Conservation (phyloP, 768 basidiomycete genomes). For the Lactarius akahatsu region DNA sequence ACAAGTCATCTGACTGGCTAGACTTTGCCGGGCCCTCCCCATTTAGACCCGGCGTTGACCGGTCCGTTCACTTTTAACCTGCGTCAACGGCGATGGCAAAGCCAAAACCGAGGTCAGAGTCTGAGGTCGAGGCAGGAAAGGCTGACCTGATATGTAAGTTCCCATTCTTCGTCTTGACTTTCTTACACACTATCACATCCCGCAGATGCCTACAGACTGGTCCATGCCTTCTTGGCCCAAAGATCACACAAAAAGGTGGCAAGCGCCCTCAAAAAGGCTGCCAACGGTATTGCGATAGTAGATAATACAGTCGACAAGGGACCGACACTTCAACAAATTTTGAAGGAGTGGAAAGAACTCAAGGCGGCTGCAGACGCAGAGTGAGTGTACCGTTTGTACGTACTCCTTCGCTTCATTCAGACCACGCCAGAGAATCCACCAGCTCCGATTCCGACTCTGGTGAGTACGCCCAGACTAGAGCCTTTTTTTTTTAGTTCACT, state of each 20-base stretch:
- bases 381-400: slow-evolving; percentile 14
- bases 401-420: background rate
- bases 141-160: slow-evolving; percentile 15
- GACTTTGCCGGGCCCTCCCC: too few species aligned
- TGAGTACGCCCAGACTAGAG: background rate
- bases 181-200: background rate
- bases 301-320: slow-evolving; percentile 54
- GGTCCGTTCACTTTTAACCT: slow-evolving; percentile 5
- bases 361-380: slow-evolving; percentile 16
- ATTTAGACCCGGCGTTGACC: background rate
- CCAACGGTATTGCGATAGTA: slow-evolving; percentile 57
- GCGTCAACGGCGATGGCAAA: background rate
- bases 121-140: slow-evolving; percentile 8
- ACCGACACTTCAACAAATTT: slow-evolving; percentile 61
- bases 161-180: background rate
- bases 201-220: slow-evolving; percentile 71
- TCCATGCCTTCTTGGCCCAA: slow-evolving; percentile 70
- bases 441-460: slow-evolving; percentile 32
- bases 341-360: slow-evolving; percentile 59
- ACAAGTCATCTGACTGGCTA: too few species aligned
- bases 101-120: background rate
- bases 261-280: slow-evolving; percentile 70
- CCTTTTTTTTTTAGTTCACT: slow-evolving; percentile 12
- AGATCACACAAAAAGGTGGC: slow-evolving; percentile 70
- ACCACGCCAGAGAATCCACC: slow-evolving; percentile 10